These are phyloP conservation scores for Dothiorella sarmentorum DNA, from an alignment of 2,329 filamentous ascomycete genomes.

Conservation along the genomic window DNA sequence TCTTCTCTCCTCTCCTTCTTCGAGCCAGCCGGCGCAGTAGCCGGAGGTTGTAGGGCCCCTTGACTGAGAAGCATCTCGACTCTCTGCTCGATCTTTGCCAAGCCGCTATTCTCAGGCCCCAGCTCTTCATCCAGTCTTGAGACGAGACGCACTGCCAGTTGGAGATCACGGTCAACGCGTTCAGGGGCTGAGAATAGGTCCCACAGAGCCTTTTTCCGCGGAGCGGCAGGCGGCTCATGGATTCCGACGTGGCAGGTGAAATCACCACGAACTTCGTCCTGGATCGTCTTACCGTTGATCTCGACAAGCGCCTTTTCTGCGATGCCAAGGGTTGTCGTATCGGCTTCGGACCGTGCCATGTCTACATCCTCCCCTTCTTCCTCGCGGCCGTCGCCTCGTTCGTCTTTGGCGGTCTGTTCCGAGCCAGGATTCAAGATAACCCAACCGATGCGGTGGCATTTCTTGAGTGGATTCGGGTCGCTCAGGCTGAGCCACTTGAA, in stretches of 20 bases:
- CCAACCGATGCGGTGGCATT: slow-evolving; percentile 97
- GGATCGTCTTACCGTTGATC: slow-evolving; percentile 97
- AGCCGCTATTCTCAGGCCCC: slow-evolving; percentile 71
- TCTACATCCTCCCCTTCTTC: slow-evolving; percentile 56
- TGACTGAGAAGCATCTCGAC: slow-evolving; percentile 76
- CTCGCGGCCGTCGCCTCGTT: slow-evolving; percentile 71
- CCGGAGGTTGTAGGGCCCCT: slow-evolving; percentile 70
- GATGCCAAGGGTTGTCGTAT: slow-evolving; percentile 44
- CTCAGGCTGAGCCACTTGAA: slow-evolving; percentile 96
- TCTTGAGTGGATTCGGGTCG: slow-evolving; percentile 94
- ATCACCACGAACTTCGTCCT: slow-evolving; percentile 88
- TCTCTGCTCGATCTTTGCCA: slow-evolving; percentile 77
- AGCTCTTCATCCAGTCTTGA: slow-evolving; percentile 82
- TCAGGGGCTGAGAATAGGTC: slow-evolving; percentile 94
- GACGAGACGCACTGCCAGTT: slow-evolving; percentile 76
- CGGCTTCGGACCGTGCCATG: slow-evolving; percentile 24
- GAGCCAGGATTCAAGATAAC: slow-evolving; percentile 85
- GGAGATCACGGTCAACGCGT: slow-evolving; percentile 84
- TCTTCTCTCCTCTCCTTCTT: slow-evolving; percentile 63
- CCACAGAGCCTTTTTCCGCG: slow-evolving; percentile 93
- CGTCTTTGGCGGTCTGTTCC: slow-evolving; percentile 62
- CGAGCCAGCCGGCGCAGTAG: slow-evolving; percentile 48
- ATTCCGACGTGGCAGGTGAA: slow-evolving; percentile 97
- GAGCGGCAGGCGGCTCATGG: slow-evolving; percentile 80
- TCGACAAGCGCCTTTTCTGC: slow-evolving; percentile 86